Evolutionary conservation across 2,329 filamentous ascomycete species (phyloP).

Genomic region (Curvularia hawaiiensis): DNA sequence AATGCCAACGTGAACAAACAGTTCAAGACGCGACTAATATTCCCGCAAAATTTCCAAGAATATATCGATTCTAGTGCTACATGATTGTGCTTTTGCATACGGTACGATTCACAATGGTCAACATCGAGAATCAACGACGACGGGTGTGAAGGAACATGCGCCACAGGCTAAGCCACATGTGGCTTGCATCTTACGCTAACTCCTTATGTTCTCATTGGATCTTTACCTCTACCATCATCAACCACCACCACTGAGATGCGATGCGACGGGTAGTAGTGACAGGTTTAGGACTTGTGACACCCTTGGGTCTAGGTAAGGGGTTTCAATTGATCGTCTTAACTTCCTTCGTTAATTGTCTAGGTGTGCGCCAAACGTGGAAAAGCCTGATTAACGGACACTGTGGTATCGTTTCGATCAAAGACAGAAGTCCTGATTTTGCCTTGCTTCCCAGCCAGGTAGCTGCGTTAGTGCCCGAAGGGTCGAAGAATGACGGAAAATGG

Average conservation of each 20-base stretch:
- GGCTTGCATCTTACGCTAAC: constrained; percentile 13
- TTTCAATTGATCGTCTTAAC: neutral
- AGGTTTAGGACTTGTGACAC: constrained; percentile 59
- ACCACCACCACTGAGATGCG: constrained; percentile 43
- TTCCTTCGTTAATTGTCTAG: constrained; percentile 42
- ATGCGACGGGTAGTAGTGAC: constrained; percentile 59
- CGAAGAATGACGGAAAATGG: constrained; percentile 51
- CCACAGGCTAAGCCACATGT: constrained; percentile 20
- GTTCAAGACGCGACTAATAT: too few relatives aligned
- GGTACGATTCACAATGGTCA: neutral
- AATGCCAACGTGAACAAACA: too few relatives aligned
- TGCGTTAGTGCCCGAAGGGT: constrained; percentile 73
- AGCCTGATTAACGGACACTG: constrained; percentile 79
- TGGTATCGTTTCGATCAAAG: constrained; percentile 76
- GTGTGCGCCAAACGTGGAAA: constrained; percentile 77
- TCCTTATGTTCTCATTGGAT: constrained; percentile 1
- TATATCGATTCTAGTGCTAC: neutral
- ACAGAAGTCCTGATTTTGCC: constrained; percentile 67
- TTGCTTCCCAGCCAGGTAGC: constrained; percentile 84
- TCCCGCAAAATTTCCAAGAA: too few relatives aligned
- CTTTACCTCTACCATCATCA: constrained; percentile 15
- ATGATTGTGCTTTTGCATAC: neutral
- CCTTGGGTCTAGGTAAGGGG: constrained; percentile 72
- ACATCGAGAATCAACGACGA: neutral
- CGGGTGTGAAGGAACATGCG: neutral